Base-by-base conservation (phyloP, 1,139 yeast genomes). In the Eremothecium cymbalariae region DNA sequence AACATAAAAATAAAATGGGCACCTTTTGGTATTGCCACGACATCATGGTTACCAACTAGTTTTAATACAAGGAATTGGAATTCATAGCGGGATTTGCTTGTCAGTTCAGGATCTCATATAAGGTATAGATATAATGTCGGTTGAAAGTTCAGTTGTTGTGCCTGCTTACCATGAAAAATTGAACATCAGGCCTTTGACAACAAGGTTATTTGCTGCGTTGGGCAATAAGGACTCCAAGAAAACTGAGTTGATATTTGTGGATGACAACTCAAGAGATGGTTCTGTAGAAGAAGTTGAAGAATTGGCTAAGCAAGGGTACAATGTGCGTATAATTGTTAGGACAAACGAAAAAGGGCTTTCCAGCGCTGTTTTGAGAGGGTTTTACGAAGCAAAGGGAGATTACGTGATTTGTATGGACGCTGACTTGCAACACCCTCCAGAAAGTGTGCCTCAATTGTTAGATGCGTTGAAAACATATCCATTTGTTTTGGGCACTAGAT, bases 401-500 rank as follows among this genome's bases (percentile, higher is more conserved):
- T 63, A 64, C 42, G 41, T 66, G 37, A 54, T 66, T 27, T 66
- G 70, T 44, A 66, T 66, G 70, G 71, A 66, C 48, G 71, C 71
- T 15, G 71, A 66, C 48, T 53, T 66, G 34, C 70, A 66, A 49
- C 71, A 66, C 45, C 71, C 70, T 26, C 71, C 71, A 23, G 70
- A 66, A 47, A 55, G 60, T 33, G 69, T 64, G 9, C 71, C 70
- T 31, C 59, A 53, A 18, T 48, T 66, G 39, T 52, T 66, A 31
- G 57, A 61, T 34, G 50, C 60, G 8, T 46, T 66, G 39, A 59
- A 58, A 46, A 48, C 47, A 6, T 61, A 60, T 39, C 63, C 70
- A 14, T 66, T 66, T 35, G 69, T 58, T 18, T 53, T 65, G 32
- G 71, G 71, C 36, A 66, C 71, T 25, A 58, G 71, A 49, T 66